phyloP scores from a whole-genome alignment of 257 asterid genomes.

The Solanum pinnatisectum region DNA sequence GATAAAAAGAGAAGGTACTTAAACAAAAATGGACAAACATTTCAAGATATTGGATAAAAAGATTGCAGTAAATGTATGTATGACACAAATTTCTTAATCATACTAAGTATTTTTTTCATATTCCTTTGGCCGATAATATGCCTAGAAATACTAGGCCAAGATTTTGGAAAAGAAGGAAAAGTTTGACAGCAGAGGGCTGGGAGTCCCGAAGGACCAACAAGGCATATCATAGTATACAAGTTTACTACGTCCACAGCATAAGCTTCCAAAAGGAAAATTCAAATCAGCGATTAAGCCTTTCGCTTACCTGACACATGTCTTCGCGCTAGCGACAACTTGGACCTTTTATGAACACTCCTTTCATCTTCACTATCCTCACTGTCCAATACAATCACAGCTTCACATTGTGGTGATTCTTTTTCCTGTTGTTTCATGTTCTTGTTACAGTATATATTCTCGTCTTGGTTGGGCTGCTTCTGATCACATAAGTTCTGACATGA shows the following conservation, averaged over 20 bases:
- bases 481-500: conserved; percentile 3
- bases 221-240: neutral
- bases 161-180: neutral
- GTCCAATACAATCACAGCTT: conserved; percentile 55
- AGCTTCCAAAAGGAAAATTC: neutral
- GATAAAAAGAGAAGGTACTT: neutral
- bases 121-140: neutral
- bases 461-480: conserved; percentile 21
- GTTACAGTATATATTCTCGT: neutral
- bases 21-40: neutral
- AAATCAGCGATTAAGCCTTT: conserved; percentile 8
- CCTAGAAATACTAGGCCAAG: neutral
- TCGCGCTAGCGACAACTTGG: conserved; percentile 40
- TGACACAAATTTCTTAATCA: neutral
- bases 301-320: conserved; percentile 43
- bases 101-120: neutral
- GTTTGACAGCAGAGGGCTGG: neutral
- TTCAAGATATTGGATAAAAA: neutral
- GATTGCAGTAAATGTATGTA: neutral
- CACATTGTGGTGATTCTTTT: conserved; percentile 14
- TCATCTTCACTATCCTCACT: conserved; percentile 81
- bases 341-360: conserved; percentile 26
- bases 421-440: conserved; percentile 8
- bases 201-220: neutral
- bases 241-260: neutral